A percentile compares a stretch with the other conserved stretches of the same genome.
Conservation (phyloP, 768 basidiomycete species). For the Podaxis mareebaensis region DNA sequence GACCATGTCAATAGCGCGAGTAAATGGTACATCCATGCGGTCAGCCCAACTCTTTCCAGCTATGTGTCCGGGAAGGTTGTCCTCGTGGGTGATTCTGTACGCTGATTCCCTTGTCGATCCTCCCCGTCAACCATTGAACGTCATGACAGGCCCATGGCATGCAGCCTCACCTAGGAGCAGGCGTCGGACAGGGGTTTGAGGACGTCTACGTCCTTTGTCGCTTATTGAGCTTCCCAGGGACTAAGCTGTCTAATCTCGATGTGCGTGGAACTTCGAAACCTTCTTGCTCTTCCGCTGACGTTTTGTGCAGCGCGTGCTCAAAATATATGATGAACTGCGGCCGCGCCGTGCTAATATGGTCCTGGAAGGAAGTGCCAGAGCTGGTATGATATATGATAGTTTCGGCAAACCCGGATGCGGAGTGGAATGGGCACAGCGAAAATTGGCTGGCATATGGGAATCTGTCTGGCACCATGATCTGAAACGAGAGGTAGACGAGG, state of each 20-base stretch:
- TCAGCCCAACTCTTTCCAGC: conserved; percentile 44
- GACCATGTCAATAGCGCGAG: conserved; percentile 43
- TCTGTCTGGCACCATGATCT: conserved; percentile 53
- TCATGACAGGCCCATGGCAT: conserved; percentile 53
- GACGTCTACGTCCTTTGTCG: conserved; percentile 49
- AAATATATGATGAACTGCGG: conserved; percentile 45
- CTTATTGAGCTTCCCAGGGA: conserved; percentile 44
- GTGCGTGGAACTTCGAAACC: conserved; percentile 26
- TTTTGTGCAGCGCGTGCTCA: conserved; percentile 40
- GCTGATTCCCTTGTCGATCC: conserved; percentile 17
- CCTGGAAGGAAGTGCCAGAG: conserved; percentile 37
- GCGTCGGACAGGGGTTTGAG: conserved; percentile 62
- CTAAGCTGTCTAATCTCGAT: conserved; percentile 38
- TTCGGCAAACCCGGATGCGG: conserved; percentile 32
- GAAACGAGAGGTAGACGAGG: conserved; percentile 36
- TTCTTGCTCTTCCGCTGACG: neutral
- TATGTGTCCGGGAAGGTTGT: conserved; percentile 48
- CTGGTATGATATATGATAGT: conserved; percentile 46
- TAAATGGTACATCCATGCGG: conserved; percentile 53
- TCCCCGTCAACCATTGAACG: neutral
- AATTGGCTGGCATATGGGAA: conserved; percentile 42
- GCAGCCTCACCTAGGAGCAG: conserved; percentile 59
- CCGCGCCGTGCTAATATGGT: conserved; percentile 52
- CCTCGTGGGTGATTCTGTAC: conserved; percentile 54
- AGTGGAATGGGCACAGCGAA: conserved; percentile 30